Conservation (phyloP, 371 early-diverging fungal species). For the Circinella umbellata region DNA sequence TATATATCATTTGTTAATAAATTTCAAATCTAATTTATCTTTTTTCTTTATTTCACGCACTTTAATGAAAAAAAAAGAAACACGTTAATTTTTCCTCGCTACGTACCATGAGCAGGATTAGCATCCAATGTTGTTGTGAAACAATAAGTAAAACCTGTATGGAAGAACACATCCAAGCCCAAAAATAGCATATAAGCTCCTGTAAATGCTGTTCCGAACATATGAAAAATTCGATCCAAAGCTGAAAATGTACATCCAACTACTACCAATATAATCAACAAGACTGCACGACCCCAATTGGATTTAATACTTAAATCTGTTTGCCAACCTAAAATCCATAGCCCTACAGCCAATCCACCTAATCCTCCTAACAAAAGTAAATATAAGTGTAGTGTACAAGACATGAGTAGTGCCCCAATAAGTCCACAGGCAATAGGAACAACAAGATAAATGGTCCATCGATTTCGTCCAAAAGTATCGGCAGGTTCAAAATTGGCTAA, state of each 20-base stretch:
- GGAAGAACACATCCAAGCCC: constrained; percentile 78
- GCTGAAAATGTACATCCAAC: constrained; percentile 59
- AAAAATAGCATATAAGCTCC: constrained; percentile 75
- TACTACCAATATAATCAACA: constrained; percentile 62
- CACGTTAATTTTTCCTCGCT: no score
- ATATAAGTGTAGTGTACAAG: constrained; percentile 52
- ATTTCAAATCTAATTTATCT: neutral
- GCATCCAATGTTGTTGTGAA: constrained; percentile 33
- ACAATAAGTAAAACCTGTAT: constrained; percentile 69
- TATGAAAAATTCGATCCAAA: constrained; percentile 60
- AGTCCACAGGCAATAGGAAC: constrained; percentile 61
- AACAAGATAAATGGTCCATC: constrained; percentile 52
- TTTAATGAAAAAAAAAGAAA: neutral
- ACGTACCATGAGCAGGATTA: constrained; percentile 36
- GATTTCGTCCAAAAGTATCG: constrained; percentile 32
- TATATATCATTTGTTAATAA: neutral
- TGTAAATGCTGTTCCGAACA: constrained; percentile 64
- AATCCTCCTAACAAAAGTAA: constrained; percentile 59
- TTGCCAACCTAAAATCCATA: constrained; percentile 68
- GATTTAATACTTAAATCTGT: constrained; percentile 58
- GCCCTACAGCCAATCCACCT: constrained; percentile 65
- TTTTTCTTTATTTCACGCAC: neutral
- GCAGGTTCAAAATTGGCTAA: constrained; percentile 59
- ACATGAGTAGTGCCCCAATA: constrained; percentile 14
- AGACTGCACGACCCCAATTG: constrained; percentile 63